Conservation (phyloP, 192 early-diverging fungal species). For the Umbelopsis ramanniana region DNA sequence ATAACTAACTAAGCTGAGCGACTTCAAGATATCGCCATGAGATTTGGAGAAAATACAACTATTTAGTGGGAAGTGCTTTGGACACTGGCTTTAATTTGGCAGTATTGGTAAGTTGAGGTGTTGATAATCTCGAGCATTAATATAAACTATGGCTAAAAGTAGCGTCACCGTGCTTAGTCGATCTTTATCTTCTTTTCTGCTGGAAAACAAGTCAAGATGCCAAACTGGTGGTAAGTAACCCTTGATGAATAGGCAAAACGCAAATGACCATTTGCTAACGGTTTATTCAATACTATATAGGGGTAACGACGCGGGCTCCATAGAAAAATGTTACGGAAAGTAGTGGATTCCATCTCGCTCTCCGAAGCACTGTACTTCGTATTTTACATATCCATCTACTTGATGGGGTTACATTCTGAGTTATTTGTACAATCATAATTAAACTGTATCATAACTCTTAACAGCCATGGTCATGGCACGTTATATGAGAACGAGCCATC, state of each 20-base stretch:
- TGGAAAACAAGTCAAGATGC: slow-evolving; percentile 11
- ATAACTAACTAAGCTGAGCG: too few relatives aligned
- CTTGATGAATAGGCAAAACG: not conserved
- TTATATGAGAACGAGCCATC: too few relatives aligned
- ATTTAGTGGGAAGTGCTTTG: slow-evolving; percentile 58
- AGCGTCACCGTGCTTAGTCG: not conserved
- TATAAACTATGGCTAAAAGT: not conserved
- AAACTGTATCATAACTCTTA: too few relatives aligned
- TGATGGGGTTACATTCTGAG: too few relatives aligned
- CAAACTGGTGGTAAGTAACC: not conserved
- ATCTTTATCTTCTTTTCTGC: slow-evolving; percentile 18
- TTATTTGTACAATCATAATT: too few relatives aligned
- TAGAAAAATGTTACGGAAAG: slow-evolving; percentile 16
- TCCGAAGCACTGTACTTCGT: not conserved
- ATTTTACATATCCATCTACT: not conserved
- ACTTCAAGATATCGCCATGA: slow-evolving; percentile 41
- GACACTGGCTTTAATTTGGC: slow-evolving; percentile 48
- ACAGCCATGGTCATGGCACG: too few relatives aligned
- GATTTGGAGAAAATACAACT: slow-evolving; percentile 66
- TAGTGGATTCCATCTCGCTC: not conserved
- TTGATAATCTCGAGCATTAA: not conserved
- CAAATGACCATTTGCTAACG: not conserved
- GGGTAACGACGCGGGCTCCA: slow-evolving; percentile 14
- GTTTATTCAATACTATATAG: not conserved
- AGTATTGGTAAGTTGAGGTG: not conserved